Evolutionary conservation across 345 rosid species (phyloP), one percentile per base, ranked within the genome.

Genomic region (Salix purpurea): DNA sequence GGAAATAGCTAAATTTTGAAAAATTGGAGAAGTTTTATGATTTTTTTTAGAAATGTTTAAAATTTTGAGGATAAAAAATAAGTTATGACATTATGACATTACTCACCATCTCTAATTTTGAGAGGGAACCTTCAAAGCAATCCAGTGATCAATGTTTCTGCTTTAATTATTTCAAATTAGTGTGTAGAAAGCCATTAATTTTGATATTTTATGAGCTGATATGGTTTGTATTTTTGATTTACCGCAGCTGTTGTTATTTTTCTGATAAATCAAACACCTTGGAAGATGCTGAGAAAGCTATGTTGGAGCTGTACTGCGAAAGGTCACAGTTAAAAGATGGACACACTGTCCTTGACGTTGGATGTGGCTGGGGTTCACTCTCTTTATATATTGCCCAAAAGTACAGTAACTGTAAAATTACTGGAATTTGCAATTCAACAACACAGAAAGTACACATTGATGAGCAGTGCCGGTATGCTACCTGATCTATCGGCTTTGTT

Each of bases 321-420:
- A 90, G 92, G 80, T 84, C 94, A 14, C 77, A 85, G 70, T 75
- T 95, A 54, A 84, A 88, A 82, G 93, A 95, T 78, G 96, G 97
- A 6, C 96, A 87, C 34, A 82, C 83, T 30, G 87, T 95, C 69
- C 95, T 95, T 78, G 99, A 92, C 74, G 84, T 90, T 39, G 99
- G 97, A 44, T 92, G 97, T 80, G 99, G 97, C 1, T 90, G 97
- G 97, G 99, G 99, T 1, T 92, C 97, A 40, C 89, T 95, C 40
- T 84, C 87, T 81, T 75, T 91, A 68, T 88, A 89, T 86, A 87
- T 90, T 71, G 97, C 97, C 14, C 83, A 84, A 62, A 90, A 90
- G 69, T 89, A 86, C 54, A 79, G 87, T 74, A 89, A 83, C 5
- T 95, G 97, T 87, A 92, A 74, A 74, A 5, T 92, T 34, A 91